Conservation (phyloP, 2,329 filamentous ascomycete genomes). For the Penicillium occitanis region DNA sequence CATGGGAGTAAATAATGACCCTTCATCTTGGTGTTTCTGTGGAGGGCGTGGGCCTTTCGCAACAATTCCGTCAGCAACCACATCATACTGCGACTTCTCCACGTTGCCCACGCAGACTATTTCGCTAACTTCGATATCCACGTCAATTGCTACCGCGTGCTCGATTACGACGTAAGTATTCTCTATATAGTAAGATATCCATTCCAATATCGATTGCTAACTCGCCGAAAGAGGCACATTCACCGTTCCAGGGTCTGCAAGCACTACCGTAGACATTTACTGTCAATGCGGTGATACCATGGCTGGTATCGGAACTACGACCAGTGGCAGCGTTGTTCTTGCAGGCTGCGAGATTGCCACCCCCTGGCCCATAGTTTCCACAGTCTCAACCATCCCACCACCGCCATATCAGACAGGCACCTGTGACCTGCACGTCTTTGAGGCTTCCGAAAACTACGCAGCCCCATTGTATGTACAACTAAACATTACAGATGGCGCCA, state of each 20-base stretch:
- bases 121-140: constrained; percentile 9
- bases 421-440: constrained; percentile 8
- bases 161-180: not conserved
- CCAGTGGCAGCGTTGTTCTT: constrained; percentile 4
- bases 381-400: constrained; percentile 15
- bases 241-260: constrained; percentile 1
- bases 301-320: constrained; percentile 5
- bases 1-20: constrained; percentile 13
- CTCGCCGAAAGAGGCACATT: not conserved
- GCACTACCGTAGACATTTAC: not conserved
- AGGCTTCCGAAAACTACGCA: constrained; percentile 1
- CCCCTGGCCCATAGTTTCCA: not conserved
- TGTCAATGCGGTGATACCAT: constrained; percentile 10
- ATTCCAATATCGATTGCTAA: not conserved
- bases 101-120: constrained; percentile 9
- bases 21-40: constrained; percentile 14
- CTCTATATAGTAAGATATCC: not conserved
- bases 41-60: constrained; percentile 6
- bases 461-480: constrained; percentile 6
- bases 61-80: not conserved
- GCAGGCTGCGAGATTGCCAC: constrained; percentile 3
- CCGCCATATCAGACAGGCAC: constrained; percentile 11
- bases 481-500: constrained; percentile 7
- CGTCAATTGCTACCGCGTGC: constrained; percentile 4
- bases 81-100: constrained; percentile 12